Evolutionary conservation across 306 rosid species (phyloP), one percentile per base, ranked within the genome.

Genomic region (Trichosanthes cucumerina): DNA sequence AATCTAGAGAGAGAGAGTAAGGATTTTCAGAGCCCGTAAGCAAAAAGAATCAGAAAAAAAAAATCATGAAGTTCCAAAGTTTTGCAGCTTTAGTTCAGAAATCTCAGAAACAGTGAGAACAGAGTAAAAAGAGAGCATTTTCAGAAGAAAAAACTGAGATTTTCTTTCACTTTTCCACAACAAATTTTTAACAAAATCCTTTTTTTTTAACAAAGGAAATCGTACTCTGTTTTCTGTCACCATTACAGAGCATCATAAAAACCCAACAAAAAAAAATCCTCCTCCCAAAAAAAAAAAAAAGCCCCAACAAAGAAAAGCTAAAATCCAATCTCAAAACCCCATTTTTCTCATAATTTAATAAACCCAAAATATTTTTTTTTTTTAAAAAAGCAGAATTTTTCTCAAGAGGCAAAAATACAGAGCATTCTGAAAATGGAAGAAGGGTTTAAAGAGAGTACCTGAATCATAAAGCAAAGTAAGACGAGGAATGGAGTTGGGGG

Each of bases 381-480:
- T n/a, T n/a, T n/a, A n/a, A 0, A 60, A 62, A 31, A 4, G 24
- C 12, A 26, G 6, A 12, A 12, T 47, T 47, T 47, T 14, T 3
- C 5, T 4, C 12, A 16, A 24, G 5, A 1, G 8, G 7, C 5
- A 4, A 15, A 65, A 60, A 79, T n/a, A 63, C 18, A 43, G 52
- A 49, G 57, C 57, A 44, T 26, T 49, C 44, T 43, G 38, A n/a
- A 44, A 75, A 65, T 57, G 18, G 9, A 28, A 60, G 33, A 21
- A 31, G 38, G 7, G 8, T 33, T 31, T 19, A 13, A 13, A 47
- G 36, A 14, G 18, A 44, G 46, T 78, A 92, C 98, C 98, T 88
- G 97, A 91, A 80, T 93, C 96, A 84, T 90, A 88, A 79, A 94
- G 97, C 34, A 94, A 91, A 83, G 97, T 90, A 80, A 96, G 81